Evolutionary conservation across 2,329 filamentous ascomycete genomes (phyloP), one percentile per base, ranked within the genome.

Genomic region (Dactylellina cionopaga): DNA sequence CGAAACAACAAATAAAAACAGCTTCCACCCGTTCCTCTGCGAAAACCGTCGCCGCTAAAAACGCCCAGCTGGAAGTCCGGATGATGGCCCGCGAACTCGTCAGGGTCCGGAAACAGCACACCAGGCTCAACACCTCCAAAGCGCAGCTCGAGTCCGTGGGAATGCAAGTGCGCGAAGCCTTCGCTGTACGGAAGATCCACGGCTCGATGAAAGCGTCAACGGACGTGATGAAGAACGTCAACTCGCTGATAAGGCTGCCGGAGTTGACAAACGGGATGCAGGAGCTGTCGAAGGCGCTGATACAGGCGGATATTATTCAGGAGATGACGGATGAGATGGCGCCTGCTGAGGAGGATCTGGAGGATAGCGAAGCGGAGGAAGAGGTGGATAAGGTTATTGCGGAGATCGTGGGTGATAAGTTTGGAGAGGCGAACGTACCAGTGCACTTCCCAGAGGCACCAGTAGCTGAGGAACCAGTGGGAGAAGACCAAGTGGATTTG

Each of bases 81-180:
- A 89, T 90, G 75, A 96, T 97, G 80, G 95, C 95, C 22, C 86
- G 88, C 76, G 94, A 97, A 81, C 86, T 98, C 52, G 87, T 98
- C 74, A 89, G 91, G 56, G 87, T 92, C 70, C 90, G 95, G 75
- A 91, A 90, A 79, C 89, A 92, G 74, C 86, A 85, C 15, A 82
- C 85, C 27, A 88, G 95, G 3, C 85, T 98, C 37, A 85, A 90
- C 15, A 98, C 94, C 0, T 90, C 89, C 77, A 96, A 96, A 80
- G 95, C 95, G 1, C 95, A 98, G 82, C 86, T 99, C 49, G 89
- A 89, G 79, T 94, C 90, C 76, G 94, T 99, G 43, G 90, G 94
- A 81, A 96, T 98, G 92, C 95, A 98, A 82, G 94, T 99, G 78
- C 92, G 93, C 78, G 94, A 98, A 83, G 93, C 95, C 1, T 98